These are phyloP conservation scores for Xylaria sp. DNA, from an alignment of 2,329 filamentous ascomycete species.

Conservation along the genomic window DNA sequence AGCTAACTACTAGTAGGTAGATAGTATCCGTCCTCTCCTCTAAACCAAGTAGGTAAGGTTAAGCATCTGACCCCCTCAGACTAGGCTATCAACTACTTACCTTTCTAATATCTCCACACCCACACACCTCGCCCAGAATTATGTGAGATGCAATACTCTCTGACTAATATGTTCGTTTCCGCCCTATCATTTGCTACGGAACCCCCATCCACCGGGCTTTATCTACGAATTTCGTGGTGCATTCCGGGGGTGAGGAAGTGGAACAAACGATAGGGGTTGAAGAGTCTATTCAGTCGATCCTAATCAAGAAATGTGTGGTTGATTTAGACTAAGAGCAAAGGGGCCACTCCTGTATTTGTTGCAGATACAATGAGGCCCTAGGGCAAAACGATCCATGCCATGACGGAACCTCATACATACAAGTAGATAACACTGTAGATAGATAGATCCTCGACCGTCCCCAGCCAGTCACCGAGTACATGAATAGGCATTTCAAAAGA, in stretches of 20 bases:
- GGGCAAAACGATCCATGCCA: background rate
- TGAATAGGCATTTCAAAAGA: conserved; percentile 5
- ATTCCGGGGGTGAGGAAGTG: background rate
- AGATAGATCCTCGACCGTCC: conserved; percentile 11
- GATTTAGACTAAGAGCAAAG: background rate
- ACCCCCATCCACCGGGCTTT: background rate
- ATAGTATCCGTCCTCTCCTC: too few relatives aligned
- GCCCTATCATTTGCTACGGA: background rate
- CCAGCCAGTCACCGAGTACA: conserved; percentile 12
- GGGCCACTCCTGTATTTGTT: conserved; percentile 13
- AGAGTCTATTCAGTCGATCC: background rate
- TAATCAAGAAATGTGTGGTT: background rate
- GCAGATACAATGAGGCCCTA: conserved; percentile 19
- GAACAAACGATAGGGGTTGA: background rate
- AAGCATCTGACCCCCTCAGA: too few relatives aligned
- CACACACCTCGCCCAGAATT: background rate
- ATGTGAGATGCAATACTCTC: background rate
- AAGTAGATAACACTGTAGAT: conserved; percentile 19
- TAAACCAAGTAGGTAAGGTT: too few relatives aligned
- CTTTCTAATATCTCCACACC: background rate
- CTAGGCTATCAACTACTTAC: too few relatives aligned
- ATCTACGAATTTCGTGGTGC: background rate
- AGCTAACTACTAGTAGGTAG: background rate
- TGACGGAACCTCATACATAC: background rate
- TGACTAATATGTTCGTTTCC: background rate